Evolutionary conservation across 768 basidiomycete genomes (phyloP), one percentile per base, ranked within the genome.

Genomic region (Gelatoporia subvermispora): DNA sequence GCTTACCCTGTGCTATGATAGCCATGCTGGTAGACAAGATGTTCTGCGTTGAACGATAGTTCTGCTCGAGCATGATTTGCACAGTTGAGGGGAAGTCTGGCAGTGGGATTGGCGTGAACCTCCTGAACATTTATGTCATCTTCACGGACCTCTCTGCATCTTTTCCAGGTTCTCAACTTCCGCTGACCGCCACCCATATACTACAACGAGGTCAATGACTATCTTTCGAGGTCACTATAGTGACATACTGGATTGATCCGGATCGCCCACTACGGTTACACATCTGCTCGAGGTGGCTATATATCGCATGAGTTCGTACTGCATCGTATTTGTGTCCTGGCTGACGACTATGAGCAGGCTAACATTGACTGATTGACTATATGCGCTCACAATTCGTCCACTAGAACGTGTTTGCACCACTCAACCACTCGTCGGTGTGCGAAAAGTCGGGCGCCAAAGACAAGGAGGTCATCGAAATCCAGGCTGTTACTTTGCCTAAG

Each of bases 171-270:
- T 93, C 49, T 74, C 78, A 3, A 88, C 72, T 57, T 92, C 86
- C 20, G 83, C 89, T 5, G 85, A 83, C 11, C 91, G 77, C 91
- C 92, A 94, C 8, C 88, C 89, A 56, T 92, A 92, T 36, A 92
- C 81, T 84, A 48, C 39, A 25, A 37, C 8, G 23, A n/a, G 1
- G 34, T 25, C n/a, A 42, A 21, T 38, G 16, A 16, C 37, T 38
- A 7, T n/a, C 5, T n/a, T 5, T 38, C 20, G 15, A 4, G 37
- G 37, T 18, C 16, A 8, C 22, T 41, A 23, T 52, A 17, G 8
- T 9, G 13, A 45, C 72, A 22, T 55, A 84, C 85, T 93, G 0
- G 88, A 90, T 61, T 94, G 92, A 63, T 94, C 92, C 0, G 92
- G 92, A 67, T 94, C 92, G 0, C 92, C 92, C 2, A 94, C 90